Evolutionary conservation across 108 stramenopile genomes (phyloP).

Genomic region (Cyclotella sp.): DNA sequence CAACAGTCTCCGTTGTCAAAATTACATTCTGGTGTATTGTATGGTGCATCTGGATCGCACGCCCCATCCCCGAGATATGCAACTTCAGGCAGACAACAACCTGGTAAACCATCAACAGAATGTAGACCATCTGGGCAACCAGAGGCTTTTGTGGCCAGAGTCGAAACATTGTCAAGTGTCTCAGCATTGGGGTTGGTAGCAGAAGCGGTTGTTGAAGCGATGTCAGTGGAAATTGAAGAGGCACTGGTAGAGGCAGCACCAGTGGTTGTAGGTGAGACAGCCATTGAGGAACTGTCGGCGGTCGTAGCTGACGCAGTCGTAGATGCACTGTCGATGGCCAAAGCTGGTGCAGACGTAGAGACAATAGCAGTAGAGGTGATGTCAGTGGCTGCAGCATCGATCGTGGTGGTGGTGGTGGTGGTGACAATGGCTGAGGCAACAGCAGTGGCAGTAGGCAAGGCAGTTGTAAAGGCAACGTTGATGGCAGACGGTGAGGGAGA

Average conservation of each 20-base stretch:
- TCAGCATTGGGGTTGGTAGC: background rate
- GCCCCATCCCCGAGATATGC: slow-evolving; percentile 54
- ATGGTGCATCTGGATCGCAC: slow-evolving; percentile 73
- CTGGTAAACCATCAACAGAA: slow-evolving; percentile 41
- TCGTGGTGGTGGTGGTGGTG: background rate
- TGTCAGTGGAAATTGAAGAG: background rate
- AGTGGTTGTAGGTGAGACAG: background rate
- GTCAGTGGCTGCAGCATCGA: background rate
- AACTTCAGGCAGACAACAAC: slow-evolving; percentile 51
- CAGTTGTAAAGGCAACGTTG: background rate
- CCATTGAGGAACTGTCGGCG: background rate
- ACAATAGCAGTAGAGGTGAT: no score
- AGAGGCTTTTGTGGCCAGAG: background rate
- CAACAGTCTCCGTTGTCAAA: slow-evolving; percentile 94
- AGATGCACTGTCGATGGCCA: no score
- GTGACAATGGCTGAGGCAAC: background rate
- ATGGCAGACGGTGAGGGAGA: background rate
- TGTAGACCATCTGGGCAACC: slow-evolving; percentile 34
- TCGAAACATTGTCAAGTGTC: no score
- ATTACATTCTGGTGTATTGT: slow-evolving; percentile 84
- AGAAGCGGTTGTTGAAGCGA: slow-evolving; percentile 5
- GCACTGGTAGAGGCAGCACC: background rate
- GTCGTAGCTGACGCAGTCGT: background rate
- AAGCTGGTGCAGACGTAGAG: no score
- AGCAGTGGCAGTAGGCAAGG: background rate